Conservation (phyloP, 164 flowering plant genomes). For the Stephania yunnanensis region DNA sequence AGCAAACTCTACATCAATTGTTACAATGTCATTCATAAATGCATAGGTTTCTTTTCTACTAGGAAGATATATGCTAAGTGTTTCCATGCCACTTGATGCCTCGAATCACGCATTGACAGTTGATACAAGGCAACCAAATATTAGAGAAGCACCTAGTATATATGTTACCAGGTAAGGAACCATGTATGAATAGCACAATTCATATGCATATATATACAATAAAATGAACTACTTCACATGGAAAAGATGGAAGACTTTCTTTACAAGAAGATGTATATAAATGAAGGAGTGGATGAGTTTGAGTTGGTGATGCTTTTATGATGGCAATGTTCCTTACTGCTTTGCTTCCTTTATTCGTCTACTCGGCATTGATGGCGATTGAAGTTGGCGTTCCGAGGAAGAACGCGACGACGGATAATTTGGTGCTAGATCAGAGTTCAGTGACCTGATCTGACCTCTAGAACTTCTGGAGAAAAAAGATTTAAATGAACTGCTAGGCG, state of each 20-base stretch:
- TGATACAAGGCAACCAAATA: neutral
- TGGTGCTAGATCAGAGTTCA: slow-evolving; percentile 36
- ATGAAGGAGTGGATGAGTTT: neutral
- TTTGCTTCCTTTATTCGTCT: neutral
- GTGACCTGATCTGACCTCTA: slow-evolving; percentile 20
- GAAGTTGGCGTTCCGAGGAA: slow-evolving; percentile 2
- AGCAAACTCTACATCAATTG: too few species aligned
- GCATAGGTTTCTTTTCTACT: too few species aligned
- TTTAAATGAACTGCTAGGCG: slow-evolving; percentile 21
- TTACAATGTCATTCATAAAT: too few species aligned
- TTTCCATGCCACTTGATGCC: neutral
- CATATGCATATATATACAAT: too few species aligned
- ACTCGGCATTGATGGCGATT: neutral
- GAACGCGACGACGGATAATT: slow-evolving; percentile 27
- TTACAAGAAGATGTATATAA: too few species aligned
- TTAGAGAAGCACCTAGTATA: neutral
- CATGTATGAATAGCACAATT: neutral
- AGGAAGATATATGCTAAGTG: neutral
- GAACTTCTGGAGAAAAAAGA: slow-evolving; percentile 35
- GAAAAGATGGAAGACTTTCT: too few species aligned
- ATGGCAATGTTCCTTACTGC: neutral
- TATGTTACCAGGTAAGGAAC: neutral
- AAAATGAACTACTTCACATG: too few species aligned
- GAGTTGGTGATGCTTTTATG: neutral
- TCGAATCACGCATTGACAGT: neutral